A percentile compares a stretch with the other conserved stretches of the same genome.
phyloP scores from a whole-genome alignment of 2,329 filamentous ascomycete genomes.

The Colletotrichum truncatum region DNA sequence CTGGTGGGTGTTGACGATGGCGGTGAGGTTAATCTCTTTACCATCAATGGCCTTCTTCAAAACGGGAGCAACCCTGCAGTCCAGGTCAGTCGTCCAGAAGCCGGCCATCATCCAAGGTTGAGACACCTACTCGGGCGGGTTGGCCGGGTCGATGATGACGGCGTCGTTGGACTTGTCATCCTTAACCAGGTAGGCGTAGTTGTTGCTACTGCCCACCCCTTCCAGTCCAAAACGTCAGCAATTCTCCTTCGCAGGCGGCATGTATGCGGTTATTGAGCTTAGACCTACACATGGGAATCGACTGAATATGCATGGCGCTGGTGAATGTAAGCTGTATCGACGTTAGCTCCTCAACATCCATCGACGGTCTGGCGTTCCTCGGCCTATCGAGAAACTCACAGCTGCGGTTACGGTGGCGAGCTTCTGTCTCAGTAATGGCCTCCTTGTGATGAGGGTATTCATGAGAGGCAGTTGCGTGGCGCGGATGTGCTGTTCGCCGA shows the following conservation, averaged over 20 bases:
- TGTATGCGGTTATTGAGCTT: background rate
- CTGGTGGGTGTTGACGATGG: conserved; percentile 98
- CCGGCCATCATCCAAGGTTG: background rate
- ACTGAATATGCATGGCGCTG: conserved; percentile 83
- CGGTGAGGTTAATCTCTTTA: conserved; percentile 82
- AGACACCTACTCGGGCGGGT: conserved; percentile 74
- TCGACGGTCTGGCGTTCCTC: too few relatives aligned
- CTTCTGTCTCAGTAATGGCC: conserved; percentile 44
- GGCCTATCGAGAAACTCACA: conserved; percentile 42
- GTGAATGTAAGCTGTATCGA: conserved; percentile 42
- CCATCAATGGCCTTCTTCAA: conserved; percentile 77
- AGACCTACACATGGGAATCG: conserved; percentile 86
- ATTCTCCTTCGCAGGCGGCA: too few relatives aligned
- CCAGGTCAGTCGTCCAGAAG: background rate
- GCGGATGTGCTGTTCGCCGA: background rate
- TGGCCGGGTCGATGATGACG: conserved; percentile 82
- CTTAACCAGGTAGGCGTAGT: conserved; percentile 85
- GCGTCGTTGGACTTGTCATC: conserved; percentile 83
- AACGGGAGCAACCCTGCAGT: conserved; percentile 64
- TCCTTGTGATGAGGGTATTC: conserved; percentile 51
- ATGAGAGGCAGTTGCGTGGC: conserved; percentile 40
- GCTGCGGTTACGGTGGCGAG: conserved; percentile 37
- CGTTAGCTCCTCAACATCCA: conserved; percentile 17
- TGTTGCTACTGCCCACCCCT: conserved; percentile 83
- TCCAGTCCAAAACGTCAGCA: background rate